These are phyloP conservation scores for Fusarium graminum DNA, from an alignment of 2,329 filamentous ascomycete genomes.

Conservation along the genomic window DNA sequence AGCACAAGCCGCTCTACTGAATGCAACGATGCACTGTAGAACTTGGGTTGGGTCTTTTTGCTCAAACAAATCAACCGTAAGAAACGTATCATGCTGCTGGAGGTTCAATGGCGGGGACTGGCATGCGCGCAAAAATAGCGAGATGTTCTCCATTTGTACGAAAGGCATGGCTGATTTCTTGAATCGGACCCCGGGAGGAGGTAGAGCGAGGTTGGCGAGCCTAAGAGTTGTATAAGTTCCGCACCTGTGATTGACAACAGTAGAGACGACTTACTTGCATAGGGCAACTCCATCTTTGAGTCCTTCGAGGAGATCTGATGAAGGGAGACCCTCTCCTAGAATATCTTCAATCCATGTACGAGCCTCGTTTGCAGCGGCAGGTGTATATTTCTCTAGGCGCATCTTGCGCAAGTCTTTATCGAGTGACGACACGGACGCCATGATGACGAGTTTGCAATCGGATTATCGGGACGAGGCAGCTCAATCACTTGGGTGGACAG, in stretches of 20 bases:
- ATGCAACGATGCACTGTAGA: slow-evolving; percentile 89
- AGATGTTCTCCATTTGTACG: slow-evolving; percentile 99
- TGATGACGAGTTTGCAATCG: slow-evolving; percentile 55
- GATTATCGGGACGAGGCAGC: neutral
- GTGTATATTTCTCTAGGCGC: slow-evolving; percentile 93
- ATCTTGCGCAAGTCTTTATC: slow-evolving; percentile 96
- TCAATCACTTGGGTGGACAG: slow-evolving; percentile 2
- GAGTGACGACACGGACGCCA: slow-evolving; percentile 94
- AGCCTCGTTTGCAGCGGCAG: slow-evolving; percentile 87
- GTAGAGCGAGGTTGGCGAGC: slow-evolving; percentile 83
- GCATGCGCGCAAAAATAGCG: slow-evolving; percentile 91
- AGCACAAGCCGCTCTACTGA: slow-evolving; percentile 86
- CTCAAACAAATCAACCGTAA: slow-evolving; percentile 97
- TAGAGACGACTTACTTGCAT: slow-evolving; percentile 77
- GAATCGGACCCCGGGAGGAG: slow-evolving; percentile 85
- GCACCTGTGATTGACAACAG: slow-evolving; percentile 20
- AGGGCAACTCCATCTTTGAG: slow-evolving; percentile 92
- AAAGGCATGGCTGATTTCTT: slow-evolving; percentile 96
- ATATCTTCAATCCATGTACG: slow-evolving; percentile 87
- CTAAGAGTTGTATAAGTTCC: slow-evolving; percentile 58
- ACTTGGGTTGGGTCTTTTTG: slow-evolving; percentile 96
- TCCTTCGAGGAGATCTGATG: slow-evolving; percentile 83
- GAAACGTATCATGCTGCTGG: slow-evolving; percentile 93
- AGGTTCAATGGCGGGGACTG: slow-evolving; percentile 87
- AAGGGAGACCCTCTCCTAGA: slow-evolving; percentile 78